Base-by-base conservation (phyloP, 805 yeast genomes). In the Ogataea pignaliae region DNA sequence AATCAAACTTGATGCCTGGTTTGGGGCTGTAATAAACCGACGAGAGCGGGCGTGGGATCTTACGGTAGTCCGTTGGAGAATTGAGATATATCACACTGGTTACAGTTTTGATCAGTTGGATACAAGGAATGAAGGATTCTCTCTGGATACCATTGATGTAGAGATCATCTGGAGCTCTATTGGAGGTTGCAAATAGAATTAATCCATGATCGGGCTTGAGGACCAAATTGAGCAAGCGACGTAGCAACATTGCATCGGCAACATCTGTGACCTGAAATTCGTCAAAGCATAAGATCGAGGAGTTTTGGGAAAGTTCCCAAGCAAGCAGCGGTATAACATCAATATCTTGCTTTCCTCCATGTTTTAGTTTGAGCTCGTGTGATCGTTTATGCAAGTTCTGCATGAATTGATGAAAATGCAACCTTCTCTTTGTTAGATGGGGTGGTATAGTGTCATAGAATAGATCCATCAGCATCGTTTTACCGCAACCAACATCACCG, bases 401-500 rank as follows among this genome's bases (percentile, higher is more conserved):
- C 97, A 93, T 93, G 64, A 93, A 93, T 54, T 89, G 96, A 65
- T 93, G 99, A 72, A 93, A 93, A 64, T 93, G 99, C 38, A 91
- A 72, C 51, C 99, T 74, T 54, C 72, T 76, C 57, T 89, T 88
- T 11, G 91, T 76, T 46, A 93, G 69, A 59, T 85, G 87, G 0
- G 65, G 41, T 0, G 98, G 97, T 14, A 91, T 76, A 0, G 96
- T 88, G 16, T 78, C 71, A 65, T 90, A 93, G 57, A 93, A 93
- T 52, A 93, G 71, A 64, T 93, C 98, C 98, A 93, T 91, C 47
- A 93, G 71, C 97, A 93, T 91, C 8, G 99, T 93, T 61, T 93
- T 91, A 3, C 99, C 99, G 65, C 98, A 90, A 2, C 99, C 99
- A 36, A 93, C 99, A 63, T 93, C 98, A 17, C 99, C 99, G 64